A percentile compares a stretch with the other conserved stretches of the same genome.
phyloP scores from a whole-genome alignment of 148 eudicot genomes.

The Tetragonia tetragonoides region DNA sequence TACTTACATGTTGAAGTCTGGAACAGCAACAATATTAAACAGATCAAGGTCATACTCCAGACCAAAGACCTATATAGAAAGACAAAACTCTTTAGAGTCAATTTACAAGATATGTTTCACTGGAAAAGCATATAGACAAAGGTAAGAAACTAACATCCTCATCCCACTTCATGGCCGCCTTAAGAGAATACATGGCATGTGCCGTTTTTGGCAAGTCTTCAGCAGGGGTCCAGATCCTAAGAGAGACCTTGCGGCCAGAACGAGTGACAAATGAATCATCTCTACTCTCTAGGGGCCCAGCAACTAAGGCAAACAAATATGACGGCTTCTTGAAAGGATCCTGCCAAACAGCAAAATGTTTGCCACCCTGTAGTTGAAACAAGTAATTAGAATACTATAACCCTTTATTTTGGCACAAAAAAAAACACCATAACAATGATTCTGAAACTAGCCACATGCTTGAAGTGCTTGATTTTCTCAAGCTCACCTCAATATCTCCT shows the following conservation, averaged over 20 bases:
- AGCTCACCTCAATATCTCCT: conserved; percentile 85
- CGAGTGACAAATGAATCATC: conserved; percentile 83
- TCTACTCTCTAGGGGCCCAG: conserved; percentile 91
- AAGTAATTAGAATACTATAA: neutral
- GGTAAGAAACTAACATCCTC: conserved; percentile 66
- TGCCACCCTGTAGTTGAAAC: conserved; percentile 60
- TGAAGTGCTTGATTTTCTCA: conserved; percentile 5
- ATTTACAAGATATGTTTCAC: neutral
- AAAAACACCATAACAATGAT: neutral
- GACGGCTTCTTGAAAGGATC: conserved; percentile 98
- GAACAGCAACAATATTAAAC: conserved; percentile 94
- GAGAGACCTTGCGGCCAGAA: conserved; percentile 84
- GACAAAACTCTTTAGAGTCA: neutral
- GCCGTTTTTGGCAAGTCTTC: conserved; percentile 83
- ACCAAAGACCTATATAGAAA: conserved; percentile 72
- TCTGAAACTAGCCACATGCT: neutral
- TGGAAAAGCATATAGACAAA: conserved; percentile 2
- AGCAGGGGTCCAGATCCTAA: conserved; percentile 89
- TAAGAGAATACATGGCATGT: conserved; percentile 98
- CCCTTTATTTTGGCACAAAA: neutral
- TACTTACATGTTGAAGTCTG: conserved; percentile 95
- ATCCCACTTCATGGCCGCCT: conserved; percentile 99
- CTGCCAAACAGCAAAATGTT: conserved; percentile 90
- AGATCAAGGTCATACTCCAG: conserved; percentile 95
- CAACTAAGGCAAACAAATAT: conserved; percentile 96